phyloP scores from a whole-genome alignment of 2,329 filamentous ascomycete species.

The Fusarium continuum region DNA sequence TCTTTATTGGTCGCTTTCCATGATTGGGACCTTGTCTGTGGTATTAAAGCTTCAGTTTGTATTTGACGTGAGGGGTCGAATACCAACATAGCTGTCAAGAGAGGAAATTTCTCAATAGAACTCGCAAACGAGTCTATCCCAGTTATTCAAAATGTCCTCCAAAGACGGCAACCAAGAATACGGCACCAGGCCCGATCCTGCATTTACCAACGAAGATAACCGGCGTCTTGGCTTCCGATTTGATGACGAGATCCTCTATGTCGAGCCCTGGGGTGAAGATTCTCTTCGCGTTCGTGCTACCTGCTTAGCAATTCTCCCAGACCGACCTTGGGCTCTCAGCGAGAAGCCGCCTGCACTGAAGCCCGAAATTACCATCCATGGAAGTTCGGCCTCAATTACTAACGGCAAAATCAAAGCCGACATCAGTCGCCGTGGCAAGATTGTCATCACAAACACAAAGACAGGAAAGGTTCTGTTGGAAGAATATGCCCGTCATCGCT shows the following conservation, averaged over 20 bases:
- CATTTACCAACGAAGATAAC: slow-evolving; percentile 17
- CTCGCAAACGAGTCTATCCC: not conserved
- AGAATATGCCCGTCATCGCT: slow-evolving; percentile 45
- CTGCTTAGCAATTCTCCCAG: slow-evolving; percentile 1
- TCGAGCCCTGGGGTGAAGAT: slow-evolving; percentile 17
- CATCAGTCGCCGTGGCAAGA: slow-evolving; percentile 44
- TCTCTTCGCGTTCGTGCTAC: slow-evolving; percentile 10
- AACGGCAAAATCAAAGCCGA: slow-evolving; percentile 47
- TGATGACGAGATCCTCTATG: slow-evolving; percentile 13
- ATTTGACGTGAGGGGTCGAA: not conserved
- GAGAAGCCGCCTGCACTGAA: not conserved
- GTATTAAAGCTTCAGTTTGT: slow-evolving; percentile 7
- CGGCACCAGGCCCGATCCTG: slow-evolving; percentile 24
- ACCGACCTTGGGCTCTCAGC: slow-evolving; percentile 14
- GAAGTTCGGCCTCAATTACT: slow-evolving; percentile 1
- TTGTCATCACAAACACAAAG: slow-evolving; percentile 42
- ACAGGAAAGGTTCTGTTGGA: slow-evolving; percentile 46
- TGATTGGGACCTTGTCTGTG: not conserved
- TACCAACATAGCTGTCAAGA: not conserved
- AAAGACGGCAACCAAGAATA: slow-evolving; percentile 23
- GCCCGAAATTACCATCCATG: not conserved
- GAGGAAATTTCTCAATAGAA: not conserved
- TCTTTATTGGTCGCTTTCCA: not conserved
- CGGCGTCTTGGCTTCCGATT: slow-evolving; percentile 15
- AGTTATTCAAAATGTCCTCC: not conserved